phyloP scores from a whole-genome alignment of 163 green algal genomes.

The Smithsoniella earleae region DNA sequence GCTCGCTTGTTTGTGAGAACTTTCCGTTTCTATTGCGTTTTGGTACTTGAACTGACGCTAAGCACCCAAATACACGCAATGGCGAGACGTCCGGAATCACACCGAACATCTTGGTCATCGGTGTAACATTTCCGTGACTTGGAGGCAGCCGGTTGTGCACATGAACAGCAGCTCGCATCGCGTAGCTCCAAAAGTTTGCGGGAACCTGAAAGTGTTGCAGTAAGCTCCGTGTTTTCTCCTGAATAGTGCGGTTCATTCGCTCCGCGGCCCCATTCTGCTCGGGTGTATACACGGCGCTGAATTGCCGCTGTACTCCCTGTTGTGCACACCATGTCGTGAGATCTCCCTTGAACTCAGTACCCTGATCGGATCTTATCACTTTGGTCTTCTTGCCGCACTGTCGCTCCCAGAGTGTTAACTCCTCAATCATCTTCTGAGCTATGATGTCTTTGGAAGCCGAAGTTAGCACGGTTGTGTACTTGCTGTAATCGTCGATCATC shows the following conservation, averaged over 20 bases:
- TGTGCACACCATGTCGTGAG: not conserved
- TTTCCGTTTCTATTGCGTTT: constrained; percentile 28
- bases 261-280: constrained; percentile 44
- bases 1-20: not conserved
- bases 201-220: constrained; percentile 29
- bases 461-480: constrained; percentile 5
- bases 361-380: constrained; percentile 37
- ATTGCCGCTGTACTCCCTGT: constrained; percentile 37
- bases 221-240: constrained; percentile 30
- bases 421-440: not conserved
- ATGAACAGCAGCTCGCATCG: constrained; percentile 26
- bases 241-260: constrained; percentile 38
- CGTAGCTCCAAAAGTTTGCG: constrained; percentile 34
- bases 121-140: not conserved
- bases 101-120: constrained; percentile 32
- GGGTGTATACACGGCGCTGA: constrained; percentile 38
- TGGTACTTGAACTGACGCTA: constrained; percentile 34
- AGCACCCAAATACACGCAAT: constrained; percentile 34
- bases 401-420: constrained; percentile 29
- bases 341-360: constrained; percentile 34
- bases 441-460: constrained; percentile 32
- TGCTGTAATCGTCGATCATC: constrained; percentile 39
- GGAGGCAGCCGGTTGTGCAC: constrained; percentile 34
- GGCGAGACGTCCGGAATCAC: constrained; percentile 28
- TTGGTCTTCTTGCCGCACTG: constrained; percentile 19